A percentile compares a stretch with the other conserved stretches of the same genome.
Conservation (phyloP, 371 early-diverging fungal species). For the Mucor velutinosus region DNA sequence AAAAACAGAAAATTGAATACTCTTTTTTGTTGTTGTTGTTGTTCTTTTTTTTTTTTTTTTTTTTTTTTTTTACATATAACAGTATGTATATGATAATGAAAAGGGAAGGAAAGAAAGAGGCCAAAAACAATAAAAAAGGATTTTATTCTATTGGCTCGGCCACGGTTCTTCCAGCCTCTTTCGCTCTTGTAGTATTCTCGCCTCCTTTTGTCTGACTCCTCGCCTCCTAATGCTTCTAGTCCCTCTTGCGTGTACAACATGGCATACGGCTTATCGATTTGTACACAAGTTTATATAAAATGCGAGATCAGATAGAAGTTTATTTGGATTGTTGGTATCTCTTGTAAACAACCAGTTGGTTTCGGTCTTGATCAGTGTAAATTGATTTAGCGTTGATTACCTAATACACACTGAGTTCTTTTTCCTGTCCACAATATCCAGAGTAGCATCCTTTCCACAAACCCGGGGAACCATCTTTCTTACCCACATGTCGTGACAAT, state of each 20-base stretch:
- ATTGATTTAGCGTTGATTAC: neutral
- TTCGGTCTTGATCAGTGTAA: no score
- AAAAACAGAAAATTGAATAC: neutral
- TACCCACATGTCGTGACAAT: neutral
- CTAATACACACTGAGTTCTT: neutral
- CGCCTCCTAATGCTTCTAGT: no score
- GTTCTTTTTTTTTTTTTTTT: no score
- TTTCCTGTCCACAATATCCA: neutral
- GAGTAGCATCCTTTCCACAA: neutral
- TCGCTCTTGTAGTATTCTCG: neutral
- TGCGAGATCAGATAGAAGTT: no score
- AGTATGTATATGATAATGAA: neutral
- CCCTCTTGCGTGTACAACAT: neutral
- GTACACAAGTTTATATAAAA: no score
- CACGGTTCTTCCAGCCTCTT: neutral
- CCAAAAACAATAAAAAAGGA: neutral
- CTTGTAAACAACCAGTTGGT: no score
- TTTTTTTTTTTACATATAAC: neutral
- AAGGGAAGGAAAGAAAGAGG: neutral
- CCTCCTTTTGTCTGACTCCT: neutral
- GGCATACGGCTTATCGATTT: neutral
- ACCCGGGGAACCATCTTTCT: neutral
- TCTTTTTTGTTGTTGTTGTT: neutral
- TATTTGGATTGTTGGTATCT: no score
- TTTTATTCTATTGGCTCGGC: slow-evolving; percentile 1